Evolutionary conservation across 2,329 filamentous ascomycete genomes (phyloP), one percentile per base, ranked within the genome.

Genomic region (Stagonosporopsis vannaccii): DNA sequence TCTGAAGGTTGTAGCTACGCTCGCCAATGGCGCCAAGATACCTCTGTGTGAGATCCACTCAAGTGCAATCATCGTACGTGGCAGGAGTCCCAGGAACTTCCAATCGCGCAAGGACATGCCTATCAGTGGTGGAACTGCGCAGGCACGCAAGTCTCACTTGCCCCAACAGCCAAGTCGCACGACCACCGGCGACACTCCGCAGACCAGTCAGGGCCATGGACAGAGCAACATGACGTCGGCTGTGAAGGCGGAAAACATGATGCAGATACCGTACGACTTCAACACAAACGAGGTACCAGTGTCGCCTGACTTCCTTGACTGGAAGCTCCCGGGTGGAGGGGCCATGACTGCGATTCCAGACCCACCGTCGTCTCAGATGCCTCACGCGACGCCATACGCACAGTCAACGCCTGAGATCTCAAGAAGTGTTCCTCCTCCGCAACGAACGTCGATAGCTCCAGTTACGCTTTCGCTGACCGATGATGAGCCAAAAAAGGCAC

Each of bases 41-140:
- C 84, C 91, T 7, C 83, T 97, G 47, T 90, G 90, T 47, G 93
- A 97, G 76, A 87, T 92, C 15, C 88, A 88, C 26, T 97, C 94
- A 0, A 90, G 92, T 1, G 91, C 94, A 2, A 94, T 98, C 66
- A 96, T 98, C 51, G 94, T 98, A 26, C 89, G 94, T 59, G 94
- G 94, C 32, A 86, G 94, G 67, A 97, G 93, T 75, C 94, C 94
- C 4, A 85, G 94, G 33, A 98, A 98, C 76, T 98, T 98, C 75
- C 92, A 96, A 75, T 90, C 92, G 9, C 85, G 94, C 48, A 97
- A 97, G 75, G 94, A 98, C 75, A 90, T 97, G 58, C 92, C 94
- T 2, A 83, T 98, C 42, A 85, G 92, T 50, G 91, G 90, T 15
- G 91, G 90, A 62, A 89, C 89, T 20, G 88, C 88, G 23, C 90